Evolutionary conservation across 2,329 filamentous ascomycete species (phyloP).

Genomic region (Davidsoniella virescens): DNA sequence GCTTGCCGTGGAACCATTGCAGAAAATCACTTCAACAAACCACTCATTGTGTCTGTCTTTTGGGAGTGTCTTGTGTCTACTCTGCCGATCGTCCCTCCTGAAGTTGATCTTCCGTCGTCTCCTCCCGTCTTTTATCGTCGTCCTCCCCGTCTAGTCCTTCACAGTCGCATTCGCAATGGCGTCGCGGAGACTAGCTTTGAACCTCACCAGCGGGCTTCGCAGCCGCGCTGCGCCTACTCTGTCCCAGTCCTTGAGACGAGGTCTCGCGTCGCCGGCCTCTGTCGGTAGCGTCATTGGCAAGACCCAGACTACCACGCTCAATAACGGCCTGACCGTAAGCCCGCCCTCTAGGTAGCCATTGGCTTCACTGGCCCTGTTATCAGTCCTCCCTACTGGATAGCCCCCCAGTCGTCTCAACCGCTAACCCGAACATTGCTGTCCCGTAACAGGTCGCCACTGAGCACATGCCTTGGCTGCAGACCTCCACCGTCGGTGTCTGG

Average conservation of each 20-base stretch:
- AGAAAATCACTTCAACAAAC: constrained; percentile 30
- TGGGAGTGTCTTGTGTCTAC: constrained; percentile 9
- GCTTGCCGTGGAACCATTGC: constrained; percentile 20
- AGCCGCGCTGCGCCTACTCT: constrained; percentile 70
- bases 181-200: constrained; percentile 92
- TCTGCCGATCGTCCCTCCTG: constrained; percentile 1
- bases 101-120: constrained; percentile 1
- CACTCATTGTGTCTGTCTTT: constrained; percentile 28
- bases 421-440: background rate
- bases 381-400: background rate
- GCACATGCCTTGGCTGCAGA: constrained; percentile 95
- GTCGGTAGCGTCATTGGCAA: constrained; percentile 44
- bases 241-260: constrained; percentile 62
- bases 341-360: constrained; percentile 7
- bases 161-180: constrained; percentile 49
- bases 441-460: constrained; percentile 74
- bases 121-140: constrained; percentile 1
- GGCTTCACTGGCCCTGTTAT: too few relatives aligned
- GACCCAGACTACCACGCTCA: constrained; percentile 90
- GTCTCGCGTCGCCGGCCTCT: constrained; percentile 72
- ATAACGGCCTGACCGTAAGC: constrained; percentile 88
- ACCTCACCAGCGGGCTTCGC: constrained; percentile 80
- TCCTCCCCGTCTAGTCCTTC: background rate
- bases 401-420: background rate
- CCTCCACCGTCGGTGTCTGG: constrained; percentile 95